Percentiles rank a stretch among this genome's conserved stretches.
Evolutionary conservation across 192 early-diverging fungal genomes (phyloP).

Genomic region (Irineochytrium annulatum): DNA sequence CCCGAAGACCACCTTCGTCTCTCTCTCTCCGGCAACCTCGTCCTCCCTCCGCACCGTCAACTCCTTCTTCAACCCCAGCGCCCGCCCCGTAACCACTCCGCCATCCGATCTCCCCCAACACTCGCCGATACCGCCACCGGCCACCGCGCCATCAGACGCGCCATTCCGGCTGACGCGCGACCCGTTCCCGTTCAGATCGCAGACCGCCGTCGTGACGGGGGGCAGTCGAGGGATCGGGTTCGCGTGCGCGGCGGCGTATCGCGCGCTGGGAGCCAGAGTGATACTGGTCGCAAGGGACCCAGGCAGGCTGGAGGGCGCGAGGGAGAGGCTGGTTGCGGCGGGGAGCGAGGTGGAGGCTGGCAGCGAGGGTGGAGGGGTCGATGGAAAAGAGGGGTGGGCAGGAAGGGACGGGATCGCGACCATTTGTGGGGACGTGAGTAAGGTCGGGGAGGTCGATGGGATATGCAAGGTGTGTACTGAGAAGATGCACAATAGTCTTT

Average conservation of each 20-base stretch:
- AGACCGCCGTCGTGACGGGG: conserved; percentile 55
- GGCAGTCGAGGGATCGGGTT: conserved; percentile 77
- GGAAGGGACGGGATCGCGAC: conserved; percentile 25
- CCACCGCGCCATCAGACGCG: neutral
- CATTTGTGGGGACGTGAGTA: conserved; percentile 38
- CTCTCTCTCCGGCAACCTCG: no score
- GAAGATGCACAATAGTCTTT: no score
- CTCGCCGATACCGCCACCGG: neutral
- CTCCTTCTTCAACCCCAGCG: no score
- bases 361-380: neutral
- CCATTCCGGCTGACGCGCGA: neutral
- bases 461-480: conserved; percentile 34
- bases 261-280: conserved; percentile 19
- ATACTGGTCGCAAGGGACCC: conserved; percentile 54
- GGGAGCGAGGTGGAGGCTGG: neutral
- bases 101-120: no score
- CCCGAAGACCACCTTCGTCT: no score
- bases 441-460: conserved; percentile 29
- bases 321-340: neutral
- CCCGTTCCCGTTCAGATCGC: conserved; percentile 2
- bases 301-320: conserved; percentile 21
- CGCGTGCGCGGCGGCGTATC: conserved; percentile 58
- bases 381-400: neutral
- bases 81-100: no score
- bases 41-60: no score